phyloP scores from a whole-genome alignment of 768 basidiomycete species.

The Leccinum pellstonianum region DNA sequence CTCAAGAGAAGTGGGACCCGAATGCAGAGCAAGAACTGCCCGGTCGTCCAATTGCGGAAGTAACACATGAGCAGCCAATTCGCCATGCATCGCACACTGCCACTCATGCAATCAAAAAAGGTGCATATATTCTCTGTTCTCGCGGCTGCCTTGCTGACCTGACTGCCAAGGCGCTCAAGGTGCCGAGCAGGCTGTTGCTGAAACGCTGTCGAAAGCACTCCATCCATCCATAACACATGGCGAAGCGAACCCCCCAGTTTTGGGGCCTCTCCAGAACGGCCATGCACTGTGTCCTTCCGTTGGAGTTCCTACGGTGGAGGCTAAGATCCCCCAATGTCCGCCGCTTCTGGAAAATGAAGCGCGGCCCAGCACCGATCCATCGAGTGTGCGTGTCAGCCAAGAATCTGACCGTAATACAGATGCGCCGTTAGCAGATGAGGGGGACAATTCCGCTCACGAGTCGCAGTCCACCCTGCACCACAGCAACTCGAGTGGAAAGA shows the following conservation, averaged over 20 bases:
- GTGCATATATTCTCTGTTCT: conserved; percentile 34
- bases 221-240: conserved; percentile 31
- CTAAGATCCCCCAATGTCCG: conserved; percentile 53
- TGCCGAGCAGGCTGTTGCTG: conserved; percentile 38
- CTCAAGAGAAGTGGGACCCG: conserved; percentile 71
- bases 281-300: conserved; percentile 51
- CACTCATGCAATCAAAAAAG: conserved; percentile 46
- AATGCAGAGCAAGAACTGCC: conserved; percentile 61
- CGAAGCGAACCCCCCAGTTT: neutral
- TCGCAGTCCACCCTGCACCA: conserved; percentile 46
- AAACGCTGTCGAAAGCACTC: conserved; percentile 35
- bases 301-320: conserved; percentile 71
- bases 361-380: conserved; percentile 31
- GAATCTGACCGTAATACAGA: neutral
- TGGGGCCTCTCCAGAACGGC: conserved; percentile 42
- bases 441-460: conserved; percentile 42
- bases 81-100: conserved; percentile 37
- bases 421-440: conserved; percentile 37
- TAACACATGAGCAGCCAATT: conserved; percentile 37
- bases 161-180: conserved; percentile 39
- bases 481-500: conserved; percentile 48
- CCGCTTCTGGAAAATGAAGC: conserved; percentile 36
- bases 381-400: conserved; percentile 18
- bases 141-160: conserved; percentile 3
- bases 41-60: conserved; percentile 41